Conservation (phyloP, 2,329 filamentous ascomycete genomes). For the Aspergillus arachidicola region DNA sequence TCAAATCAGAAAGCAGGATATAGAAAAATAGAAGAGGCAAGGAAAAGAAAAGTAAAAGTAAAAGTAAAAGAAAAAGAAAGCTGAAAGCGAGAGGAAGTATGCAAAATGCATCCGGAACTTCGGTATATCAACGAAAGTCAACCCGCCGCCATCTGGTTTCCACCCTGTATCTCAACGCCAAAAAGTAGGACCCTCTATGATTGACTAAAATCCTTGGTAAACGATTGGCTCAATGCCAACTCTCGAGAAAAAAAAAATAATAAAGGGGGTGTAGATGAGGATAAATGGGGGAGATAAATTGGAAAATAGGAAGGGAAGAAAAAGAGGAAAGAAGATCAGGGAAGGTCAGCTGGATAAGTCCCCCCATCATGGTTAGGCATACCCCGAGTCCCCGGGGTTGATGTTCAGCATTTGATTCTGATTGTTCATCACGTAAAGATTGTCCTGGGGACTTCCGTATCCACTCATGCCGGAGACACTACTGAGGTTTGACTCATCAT, state of each 20-base stretch:
- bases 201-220: constrained; percentile 2
- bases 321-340: neutral
- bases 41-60: constrained; percentile 6
- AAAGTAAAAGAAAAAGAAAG: constrained; percentile 9
- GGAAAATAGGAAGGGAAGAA: neutral
- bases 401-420: constrained; percentile 33
- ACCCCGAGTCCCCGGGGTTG: constrained; percentile 31
- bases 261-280: neutral
- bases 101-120: neutral
- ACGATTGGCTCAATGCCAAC: neutral
- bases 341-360: constrained; percentile 3
- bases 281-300: neutral
- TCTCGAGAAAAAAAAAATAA: neutral
- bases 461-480: constrained; percentile 38
- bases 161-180: constrained; percentile 31
- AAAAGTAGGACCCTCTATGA: constrained; percentile 22
- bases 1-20: constrained; percentile 10
- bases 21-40: constrained; percentile 7
- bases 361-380: constrained; percentile 14
- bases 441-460: constrained; percentile 37
- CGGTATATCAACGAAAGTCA: constrained; percentile 11
- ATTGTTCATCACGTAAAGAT: constrained; percentile 32
- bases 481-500: constrained; percentile 43
- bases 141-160: constrained; percentile 13
- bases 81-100: neutral